These are phyloP conservation scores for Alternaria sp. DNA, from an alignment of 2,329 filamentous ascomycete genomes.

Conservation along the genomic window DNA sequence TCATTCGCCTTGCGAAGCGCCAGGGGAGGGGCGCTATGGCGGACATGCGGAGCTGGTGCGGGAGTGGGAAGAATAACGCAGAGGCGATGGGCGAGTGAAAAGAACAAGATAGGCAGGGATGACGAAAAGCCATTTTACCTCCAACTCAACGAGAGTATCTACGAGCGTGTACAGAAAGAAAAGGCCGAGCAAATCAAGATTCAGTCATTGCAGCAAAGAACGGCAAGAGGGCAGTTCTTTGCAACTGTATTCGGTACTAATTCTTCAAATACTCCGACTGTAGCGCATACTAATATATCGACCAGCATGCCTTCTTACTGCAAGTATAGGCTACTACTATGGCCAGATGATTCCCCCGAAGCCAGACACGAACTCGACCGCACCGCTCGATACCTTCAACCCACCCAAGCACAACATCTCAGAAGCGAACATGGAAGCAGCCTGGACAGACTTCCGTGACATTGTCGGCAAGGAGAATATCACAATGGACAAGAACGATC, in stretches of 20 bases:
- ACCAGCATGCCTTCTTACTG: slow-evolving; percentile 61
- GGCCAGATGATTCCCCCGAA: slow-evolving; percentile 60
- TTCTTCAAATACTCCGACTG: background rate
- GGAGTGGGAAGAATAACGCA: slow-evolving; percentile 32
- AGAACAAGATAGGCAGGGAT: slow-evolving; percentile 31
- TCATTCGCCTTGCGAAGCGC: slow-evolving; percentile 32
- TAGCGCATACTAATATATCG: slow-evolving; percentile 14
- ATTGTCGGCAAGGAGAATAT: slow-evolving; percentile 70
- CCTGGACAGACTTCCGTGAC: slow-evolving; percentile 69
- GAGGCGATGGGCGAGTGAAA: slow-evolving; percentile 50
- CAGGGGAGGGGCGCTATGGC: slow-evolving; percentile 15
- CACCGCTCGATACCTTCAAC: slow-evolving; percentile 58
- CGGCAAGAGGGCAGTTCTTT: slow-evolving; percentile 51
- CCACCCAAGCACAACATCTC: slow-evolving; percentile 65
- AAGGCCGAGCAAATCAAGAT: slow-evolving; percentile 62
- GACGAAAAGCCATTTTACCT: slow-evolving; percentile 63
- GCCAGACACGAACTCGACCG: slow-evolving; percentile 64
- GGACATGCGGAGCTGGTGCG: slow-evolving; percentile 17
- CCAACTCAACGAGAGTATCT: slow-evolving; percentile 69
- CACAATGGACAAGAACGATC: slow-evolving; percentile 64
- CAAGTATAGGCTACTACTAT: slow-evolving; percentile 64
- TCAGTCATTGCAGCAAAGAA: slow-evolving; percentile 35
- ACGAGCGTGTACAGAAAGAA: slow-evolving; percentile 66
- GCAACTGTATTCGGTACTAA: slow-evolving; percentile 36
- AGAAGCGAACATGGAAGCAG: slow-evolving; percentile 67